Conservation (phyloP, 1,284 basidiomycete species). For the Meira miltonrushii region DNA sequence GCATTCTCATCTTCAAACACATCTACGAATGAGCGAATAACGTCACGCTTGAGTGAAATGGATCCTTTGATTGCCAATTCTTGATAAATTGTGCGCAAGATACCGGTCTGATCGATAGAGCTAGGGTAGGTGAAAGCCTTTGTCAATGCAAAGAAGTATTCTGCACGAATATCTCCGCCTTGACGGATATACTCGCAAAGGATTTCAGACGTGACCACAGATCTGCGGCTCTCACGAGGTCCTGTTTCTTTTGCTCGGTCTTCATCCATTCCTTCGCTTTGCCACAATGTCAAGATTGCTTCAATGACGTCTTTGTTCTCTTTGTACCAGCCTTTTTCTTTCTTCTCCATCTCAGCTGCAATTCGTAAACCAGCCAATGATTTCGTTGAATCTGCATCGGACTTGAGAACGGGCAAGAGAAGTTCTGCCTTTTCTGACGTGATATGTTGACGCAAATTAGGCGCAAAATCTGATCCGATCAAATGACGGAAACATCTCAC, state of each 20-base stretch:
- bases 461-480: constrained; percentile 38
- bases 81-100: constrained; percentile 82
- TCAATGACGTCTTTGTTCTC: constrained; percentile 46
- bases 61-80: constrained; percentile 65
- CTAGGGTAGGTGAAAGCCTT: constrained; percentile 75
- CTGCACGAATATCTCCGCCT: constrained; percentile 61
- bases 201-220: constrained; percentile 10
- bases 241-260: constrained; percentile 35
- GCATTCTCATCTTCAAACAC: constrained; percentile 70
- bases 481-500: constrained; percentile 41
- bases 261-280: constrained; percentile 29
- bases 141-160: constrained; percentile 82
- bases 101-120: constrained; percentile 72
- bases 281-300: constrained; percentile 52
- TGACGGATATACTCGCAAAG: constrained; percentile 61
- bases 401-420: constrained; percentile 35
- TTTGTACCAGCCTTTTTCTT: constrained; percentile 68
- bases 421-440: constrained; percentile 23
- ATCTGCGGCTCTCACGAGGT: constrained; percentile 9
- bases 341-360: constrained; percentile 68
- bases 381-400: constrained; percentile 19
- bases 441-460: constrained; percentile 37
- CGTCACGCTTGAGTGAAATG: constrained; percentile 68
- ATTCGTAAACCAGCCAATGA: constrained; percentile 61
- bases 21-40: constrained; percentile 77